phyloP scores from a whole-genome alignment of 2,329 filamentous ascomycete genomes.

The Ophidiomyces ophidiicola region DNA sequence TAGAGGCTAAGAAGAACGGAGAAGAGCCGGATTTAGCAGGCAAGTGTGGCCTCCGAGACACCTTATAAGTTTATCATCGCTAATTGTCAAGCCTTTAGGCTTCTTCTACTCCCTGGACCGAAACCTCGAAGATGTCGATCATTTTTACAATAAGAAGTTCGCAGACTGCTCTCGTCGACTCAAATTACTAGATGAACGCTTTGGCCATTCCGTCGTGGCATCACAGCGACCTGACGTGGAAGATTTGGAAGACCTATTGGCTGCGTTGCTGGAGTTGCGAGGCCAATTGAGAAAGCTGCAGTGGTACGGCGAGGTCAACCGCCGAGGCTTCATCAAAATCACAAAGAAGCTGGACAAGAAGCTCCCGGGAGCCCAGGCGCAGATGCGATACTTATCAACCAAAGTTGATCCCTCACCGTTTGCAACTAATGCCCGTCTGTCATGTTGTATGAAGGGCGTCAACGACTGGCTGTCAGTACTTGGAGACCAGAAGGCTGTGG shows the following conservation, averaged over 20 bases:
- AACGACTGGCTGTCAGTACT: constrained; percentile 86
- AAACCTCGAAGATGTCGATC: constrained; percentile 92
- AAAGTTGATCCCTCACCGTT: constrained; percentile 86
- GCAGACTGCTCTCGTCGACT: constrained; percentile 71
- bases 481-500: constrained; percentile 61
- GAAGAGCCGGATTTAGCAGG: constrained; percentile 79
- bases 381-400: constrained; percentile 74
- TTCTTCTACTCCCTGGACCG: constrained; percentile 96
- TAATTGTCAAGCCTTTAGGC: constrained; percentile 44
- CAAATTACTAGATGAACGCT: constrained; percentile 75
- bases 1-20: constrained; percentile 54
- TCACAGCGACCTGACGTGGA: constrained; percentile 68
- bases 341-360: constrained; percentile 99
- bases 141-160: constrained; percentile 94
- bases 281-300: constrained; percentile 80
- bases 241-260: constrained; percentile 83
- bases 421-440: constrained; percentile 56
- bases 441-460: constrained; percentile 52
- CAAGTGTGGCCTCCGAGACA: constrained; percentile 41
- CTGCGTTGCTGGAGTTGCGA: constrained; percentile 75
- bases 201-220: constrained; percentile 60
- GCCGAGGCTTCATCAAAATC: constrained; percentile 91
- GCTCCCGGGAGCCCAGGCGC: constrained; percentile 59
- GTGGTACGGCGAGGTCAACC: constrained; percentile 97
- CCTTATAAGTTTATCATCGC: constrained; percentile 15